Percentiles rank a stretch among this genome's conserved stretches.
These are phyloP conservation scores for Trichoderma erinaceum DNA, from an alignment of 495 filamentous ascomycete species.

Conservation along the genomic window DNA sequence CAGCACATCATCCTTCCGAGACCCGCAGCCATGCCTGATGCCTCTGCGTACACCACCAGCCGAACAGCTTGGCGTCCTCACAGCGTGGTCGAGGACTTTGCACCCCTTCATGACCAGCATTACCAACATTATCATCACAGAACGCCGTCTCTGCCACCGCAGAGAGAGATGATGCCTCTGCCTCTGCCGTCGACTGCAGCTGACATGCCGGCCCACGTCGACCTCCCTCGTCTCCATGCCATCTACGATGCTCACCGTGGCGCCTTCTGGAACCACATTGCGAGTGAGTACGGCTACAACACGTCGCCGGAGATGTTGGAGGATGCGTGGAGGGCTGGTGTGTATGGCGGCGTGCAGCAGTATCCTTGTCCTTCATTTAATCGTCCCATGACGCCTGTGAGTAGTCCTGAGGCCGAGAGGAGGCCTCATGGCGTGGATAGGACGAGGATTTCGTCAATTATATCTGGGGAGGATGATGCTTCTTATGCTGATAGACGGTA, in stretches of 20 bases:
- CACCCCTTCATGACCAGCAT: slow-evolving; percentile 21
- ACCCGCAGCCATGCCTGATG: no score
- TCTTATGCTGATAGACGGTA: not conserved
- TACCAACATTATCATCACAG: slow-evolving; percentile 25
- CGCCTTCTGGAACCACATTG: slow-evolving; percentile 67
- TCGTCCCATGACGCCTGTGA: slow-evolving; percentile 38
- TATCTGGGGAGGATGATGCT: not conserved
- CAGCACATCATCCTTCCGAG: slow-evolving; percentile 52
- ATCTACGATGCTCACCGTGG: slow-evolving; percentile 64
- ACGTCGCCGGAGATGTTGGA: slow-evolving; percentile 60
- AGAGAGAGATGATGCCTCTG: slow-evolving; percentile 46
- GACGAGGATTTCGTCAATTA: slow-evolving; percentile 39
- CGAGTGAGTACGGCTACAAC: slow-evolving; percentile 60
- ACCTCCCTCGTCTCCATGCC: slow-evolving; percentile 59
- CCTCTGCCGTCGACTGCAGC: slow-evolving; percentile 31
- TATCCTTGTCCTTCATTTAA: not conserved
- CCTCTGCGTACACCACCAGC: no score
- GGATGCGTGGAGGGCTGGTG: slow-evolving; percentile 58
- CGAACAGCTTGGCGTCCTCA: no score
- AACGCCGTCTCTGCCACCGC: slow-evolving; percentile 27
- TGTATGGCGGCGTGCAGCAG: slow-evolving; percentile 17
- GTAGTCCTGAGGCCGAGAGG: slow-evolving; percentile 38
- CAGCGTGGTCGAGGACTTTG: slow-evolving; percentile 14
- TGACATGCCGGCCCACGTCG: slow-evolving; percentile 41
- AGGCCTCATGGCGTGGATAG: slow-evolving; percentile 36